Evolutionary conservation across 352 stramenopile genomes (phyloP).

Genomic region (Pythium sukuiense): DNA sequence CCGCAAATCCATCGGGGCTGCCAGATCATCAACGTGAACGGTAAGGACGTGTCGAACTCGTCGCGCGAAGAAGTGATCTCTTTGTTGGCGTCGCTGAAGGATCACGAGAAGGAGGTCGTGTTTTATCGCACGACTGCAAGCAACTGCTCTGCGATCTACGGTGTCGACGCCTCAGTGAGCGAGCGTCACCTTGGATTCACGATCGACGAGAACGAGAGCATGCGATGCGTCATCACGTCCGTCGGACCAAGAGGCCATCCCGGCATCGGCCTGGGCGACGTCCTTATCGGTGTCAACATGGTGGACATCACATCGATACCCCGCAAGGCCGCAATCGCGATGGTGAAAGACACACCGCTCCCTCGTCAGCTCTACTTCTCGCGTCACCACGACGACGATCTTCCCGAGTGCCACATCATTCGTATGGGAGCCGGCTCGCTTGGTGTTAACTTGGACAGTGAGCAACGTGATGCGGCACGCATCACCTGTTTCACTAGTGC

Average conservation of each 20-base stretch:
- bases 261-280: conserved; percentile 31
- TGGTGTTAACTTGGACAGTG: conserved; percentile 50
- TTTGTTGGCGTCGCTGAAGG: conserved; percentile 33
- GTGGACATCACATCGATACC: conserved; percentile 41
- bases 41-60: conserved; percentile 39
- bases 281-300: conserved; percentile 49
- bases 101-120: conserved; percentile 57
- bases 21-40: conserved; percentile 58
- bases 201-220: conserved; percentile 37
- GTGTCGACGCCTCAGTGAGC: conserved; percentile 25
- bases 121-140: conserved; percentile 40
- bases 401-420: conserved; percentile 49
- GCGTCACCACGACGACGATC: conserved; percentile 6
- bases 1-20: conserved; percentile 49
- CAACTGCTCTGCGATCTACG: conserved; percentile 32
- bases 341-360: conserved; percentile 32
- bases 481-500: conserved; percentile 48
- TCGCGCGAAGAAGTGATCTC: conserved; percentile 41
- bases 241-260: conserved; percentile 21
- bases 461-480: conserved; percentile 29
- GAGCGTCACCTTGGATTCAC: conserved; percentile 32
- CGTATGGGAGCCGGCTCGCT: conserved; percentile 42
- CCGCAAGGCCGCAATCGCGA: conserved; percentile 30
- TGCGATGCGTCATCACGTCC: conserved; percentile 40
- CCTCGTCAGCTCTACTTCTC: conserved; percentile 45